Conservation (phyloP, 805 yeast genomes). For the Zygotorulaspora danielsina region DNA sequence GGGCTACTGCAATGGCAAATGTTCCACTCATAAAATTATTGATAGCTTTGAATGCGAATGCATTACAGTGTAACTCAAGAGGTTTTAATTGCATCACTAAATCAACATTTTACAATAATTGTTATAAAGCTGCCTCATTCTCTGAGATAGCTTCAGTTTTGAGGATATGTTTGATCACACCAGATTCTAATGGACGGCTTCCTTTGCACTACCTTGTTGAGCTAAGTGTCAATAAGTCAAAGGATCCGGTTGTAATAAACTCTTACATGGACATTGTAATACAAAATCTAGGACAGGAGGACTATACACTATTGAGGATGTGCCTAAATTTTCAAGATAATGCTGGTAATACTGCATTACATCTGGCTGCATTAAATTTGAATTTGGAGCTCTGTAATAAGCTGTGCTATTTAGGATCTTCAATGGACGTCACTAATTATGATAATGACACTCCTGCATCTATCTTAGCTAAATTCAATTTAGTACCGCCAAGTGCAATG, state of each 20-base stretch:
- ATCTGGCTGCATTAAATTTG: constrained; percentile 52
- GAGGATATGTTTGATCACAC: constrained; percentile 62
- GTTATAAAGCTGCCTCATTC: constrained; percentile 60
- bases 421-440: constrained; percentile 28
- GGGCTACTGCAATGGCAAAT: constrained; percentile 82
- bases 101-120: constrained; percentile 65
- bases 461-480: constrained; percentile 28
- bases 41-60: constrained; percentile 56
- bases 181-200: constrained; percentile 67
- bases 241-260: constrained; percentile 45
- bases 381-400: constrained; percentile 34
- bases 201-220: constrained; percentile 68
- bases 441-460: constrained; percentile 32
- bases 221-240: constrained; percentile 46
- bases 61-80: constrained; percentile 45
- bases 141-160: constrained; percentile 54
- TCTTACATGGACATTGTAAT: constrained; percentile 54
- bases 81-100: constrained; percentile 73
- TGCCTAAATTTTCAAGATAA: constrained; percentile 72
- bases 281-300: constrained; percentile 38
- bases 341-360: constrained; percentile 82
- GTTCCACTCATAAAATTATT: constrained; percentile 54
- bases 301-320: constrained; percentile 47
- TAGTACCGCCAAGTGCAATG: constrained; percentile 24
- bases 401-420: constrained; percentile 32